Evolutionary conservation across 306 rosid genomes (phyloP), one percentile per base, ranked within the genome.

Genomic region (Cyamopsis tetragonoloba): DNA sequence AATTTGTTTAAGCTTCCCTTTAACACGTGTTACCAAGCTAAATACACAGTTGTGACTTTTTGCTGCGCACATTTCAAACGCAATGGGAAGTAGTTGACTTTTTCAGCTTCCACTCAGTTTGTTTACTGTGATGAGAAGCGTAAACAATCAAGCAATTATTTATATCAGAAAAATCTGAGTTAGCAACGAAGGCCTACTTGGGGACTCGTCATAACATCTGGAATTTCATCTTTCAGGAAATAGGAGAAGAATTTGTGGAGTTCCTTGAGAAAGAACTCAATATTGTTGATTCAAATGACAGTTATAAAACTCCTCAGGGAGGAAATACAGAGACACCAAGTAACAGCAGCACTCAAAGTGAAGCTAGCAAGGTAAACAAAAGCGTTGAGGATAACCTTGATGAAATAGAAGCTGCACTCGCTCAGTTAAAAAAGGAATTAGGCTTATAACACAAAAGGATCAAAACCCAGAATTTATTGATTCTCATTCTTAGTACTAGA

Each of bases 161-260:
- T 58, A n/a, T 26, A 27, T 32, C 3, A n/a, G 6, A 37, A 68
- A 61, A 51, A 54, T 20, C 17, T 11, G 20, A 24, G 61, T 14
- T 31, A 34, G 44, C n/a, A 28, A 64, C 58, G 17, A 14, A 12
- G 44, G 5, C 17, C 28, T 35, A 23, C 27, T 23, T n/a, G 17
- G 37, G 69, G 62, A 68, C 17, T 75, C 31, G 39, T 42, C 31
- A 44, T 42, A 9, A 59, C 6, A 10, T 70, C 28, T 66, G 35
- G 70, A 61, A 68, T 27, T 76, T 26, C 54, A 41, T 50, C 42
- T 71, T 79, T 54, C 96, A 93, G 99, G 99, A 93, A 73, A 86
- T 93, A 35, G 99, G 99, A 72, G 99, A 93, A 81, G 97, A 93
- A 42, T 90, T 90, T 79, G 97, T 90, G 35, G 99, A 88, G 62